Conservation (phyloP, 2,329 filamentous ascomycete genomes). For the Aspergillus caelatus region DNA sequence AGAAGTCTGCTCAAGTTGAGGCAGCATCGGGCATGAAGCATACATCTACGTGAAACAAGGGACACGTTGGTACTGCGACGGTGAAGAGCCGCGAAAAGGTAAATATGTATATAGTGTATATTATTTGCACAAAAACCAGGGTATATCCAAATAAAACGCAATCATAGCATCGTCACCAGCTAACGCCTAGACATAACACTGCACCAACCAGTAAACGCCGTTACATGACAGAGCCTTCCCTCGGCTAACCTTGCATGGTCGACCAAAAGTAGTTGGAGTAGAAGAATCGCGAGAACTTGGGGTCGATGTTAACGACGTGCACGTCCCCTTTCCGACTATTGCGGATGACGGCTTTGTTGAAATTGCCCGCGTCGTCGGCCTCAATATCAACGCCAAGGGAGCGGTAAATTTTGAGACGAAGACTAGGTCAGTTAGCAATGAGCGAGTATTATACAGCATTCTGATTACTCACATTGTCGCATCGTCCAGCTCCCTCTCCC, state of each 20-base stretch:
- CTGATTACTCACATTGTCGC: constrained; percentile 46
- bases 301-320: constrained; percentile 90
- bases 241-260: constrained; percentile 63
- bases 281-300: constrained; percentile 87
- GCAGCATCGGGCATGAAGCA: neutral
- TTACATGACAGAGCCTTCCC: neutral
- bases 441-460: neutral
- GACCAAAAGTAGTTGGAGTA: constrained; percentile 98
- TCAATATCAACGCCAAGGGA: constrained; percentile 89
- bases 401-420: constrained; percentile 88
- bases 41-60: neutral
- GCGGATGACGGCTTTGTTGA: constrained; percentile 80
- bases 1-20: neutral
- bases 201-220: neutral
- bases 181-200: constrained; percentile 23
- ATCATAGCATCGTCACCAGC: neutral
- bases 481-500: constrained; percentile 55
- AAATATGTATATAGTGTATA: constrained; percentile 12
- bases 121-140: constrained; percentile 9
- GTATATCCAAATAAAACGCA: constrained; percentile 16
- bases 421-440: constrained; percentile 40
- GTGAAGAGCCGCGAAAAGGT: neutral
- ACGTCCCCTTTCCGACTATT: constrained; percentile 89
- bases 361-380: constrained; percentile 77
- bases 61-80: neutral